Percentiles rank a stretch among this genome's conserved stretches.
These are phyloP conservation scores for Boletus rubescentipes DNA, from an alignment of 768 basidiomycete species.

Conservation along the genomic window DNA sequence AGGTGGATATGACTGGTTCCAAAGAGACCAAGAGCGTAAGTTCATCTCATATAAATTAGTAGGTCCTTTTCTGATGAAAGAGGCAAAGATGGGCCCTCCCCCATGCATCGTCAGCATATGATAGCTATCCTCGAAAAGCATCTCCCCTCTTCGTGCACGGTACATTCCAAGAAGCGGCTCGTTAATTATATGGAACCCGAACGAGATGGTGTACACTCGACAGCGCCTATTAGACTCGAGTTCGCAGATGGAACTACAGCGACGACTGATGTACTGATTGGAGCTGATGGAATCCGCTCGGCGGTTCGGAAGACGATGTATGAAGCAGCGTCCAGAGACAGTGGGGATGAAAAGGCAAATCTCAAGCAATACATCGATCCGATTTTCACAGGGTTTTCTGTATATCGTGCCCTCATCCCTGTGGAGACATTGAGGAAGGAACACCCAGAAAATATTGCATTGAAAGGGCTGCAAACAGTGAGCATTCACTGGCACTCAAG, in stretches of 20 bases:
- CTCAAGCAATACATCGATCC: slow-evolving; percentile 25
- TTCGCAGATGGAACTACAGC: slow-evolving; percentile 19
- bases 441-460: slow-evolving; percentile 21
- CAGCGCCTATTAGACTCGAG: slow-evolving; percentile 4
- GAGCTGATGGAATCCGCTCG: slow-evolving; percentile 46
- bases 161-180: slow-evolving; percentile 21
- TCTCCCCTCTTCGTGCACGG: slow-evolving; percentile 18
- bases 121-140: slow-evolving; percentile 16
- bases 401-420: slow-evolving; percentile 40
- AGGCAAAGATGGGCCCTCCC: slow-evolving; percentile 6
- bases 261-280: slow-evolving; percentile 43
- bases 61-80: not conserved
- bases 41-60: not conserved
- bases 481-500: slow-evolving; percentile 7
- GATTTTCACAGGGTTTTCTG: slow-evolving; percentile 40
- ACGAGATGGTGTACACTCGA: slow-evolving; percentile 27
- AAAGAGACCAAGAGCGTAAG: slow-evolving; percentile 25
- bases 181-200: slow-evolving; percentile 9
- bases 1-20: slow-evolving; percentile 31
- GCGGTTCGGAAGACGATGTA: slow-evolving; percentile 26
- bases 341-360: not conserved
- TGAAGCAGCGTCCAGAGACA: slow-evolving; percentile 10
- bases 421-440: slow-evolving; percentile 29
- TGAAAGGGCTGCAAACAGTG: slow-evolving; percentile 23
- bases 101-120: slow-evolving; percentile 26